phyloP scores from a whole-genome alignment of 768 basidiomycete species.

The Rhodotorula graminis region DNA sequence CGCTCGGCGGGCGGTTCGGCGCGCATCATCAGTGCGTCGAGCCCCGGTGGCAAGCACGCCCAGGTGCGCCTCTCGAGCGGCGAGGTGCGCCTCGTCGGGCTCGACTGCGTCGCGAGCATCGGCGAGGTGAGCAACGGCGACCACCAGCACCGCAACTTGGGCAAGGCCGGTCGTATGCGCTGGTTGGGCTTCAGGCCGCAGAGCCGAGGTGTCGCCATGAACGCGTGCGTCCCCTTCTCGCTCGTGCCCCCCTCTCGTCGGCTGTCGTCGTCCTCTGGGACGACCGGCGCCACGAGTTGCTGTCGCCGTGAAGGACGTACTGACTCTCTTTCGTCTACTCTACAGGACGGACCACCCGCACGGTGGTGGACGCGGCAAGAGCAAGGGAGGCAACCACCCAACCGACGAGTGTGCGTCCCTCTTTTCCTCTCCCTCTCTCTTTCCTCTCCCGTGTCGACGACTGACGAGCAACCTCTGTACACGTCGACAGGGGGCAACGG shows the following conservation, averaged over 20 bases:
- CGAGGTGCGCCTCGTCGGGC: slow-evolving; percentile 79
- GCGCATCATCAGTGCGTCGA: slow-evolving; percentile 59
- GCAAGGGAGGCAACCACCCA: slow-evolving; percentile 91
- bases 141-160: slow-evolving; percentile 76
- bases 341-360: slow-evolving; percentile 58
- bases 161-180: slow-evolving; percentile 73
- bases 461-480: too few species aligned
- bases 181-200: slow-evolving; percentile 4
- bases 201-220: slow-evolving; percentile 33
- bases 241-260: not conserved
- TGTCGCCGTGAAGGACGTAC: too few species aligned
- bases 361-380: slow-evolving; percentile 96
- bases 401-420: slow-evolving; percentile 64
- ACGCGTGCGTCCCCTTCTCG: slow-evolving; percentile 12
- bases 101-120: slow-evolving; percentile 74
- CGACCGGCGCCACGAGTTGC: too few species aligned
- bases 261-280: too few species aligned
- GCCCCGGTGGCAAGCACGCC: slow-evolving; percentile 64
- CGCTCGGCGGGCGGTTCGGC: slow-evolving; percentile 85
- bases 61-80: slow-evolving; percentile 85
- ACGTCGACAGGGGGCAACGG: not conserved
- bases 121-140: slow-evolving; percentile 87
- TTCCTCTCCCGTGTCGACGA: not conserved
- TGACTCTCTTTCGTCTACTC: not conserved
- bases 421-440: not conserved